Conservation (phyloP, 805 yeast species). For the Lipomyces yamadae region DNA sequence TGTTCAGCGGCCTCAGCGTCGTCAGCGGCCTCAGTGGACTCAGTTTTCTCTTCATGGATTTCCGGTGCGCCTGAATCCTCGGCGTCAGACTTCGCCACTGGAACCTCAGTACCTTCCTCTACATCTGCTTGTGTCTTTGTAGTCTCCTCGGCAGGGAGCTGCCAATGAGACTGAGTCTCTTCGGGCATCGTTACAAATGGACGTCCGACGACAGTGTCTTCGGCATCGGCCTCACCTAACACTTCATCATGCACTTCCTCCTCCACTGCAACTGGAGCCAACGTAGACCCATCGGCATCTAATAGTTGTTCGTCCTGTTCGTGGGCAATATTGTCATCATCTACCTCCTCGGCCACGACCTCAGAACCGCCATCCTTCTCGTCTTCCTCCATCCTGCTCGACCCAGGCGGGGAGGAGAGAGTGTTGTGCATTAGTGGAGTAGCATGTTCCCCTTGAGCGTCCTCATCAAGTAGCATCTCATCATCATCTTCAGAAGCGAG, state of each 20-base stretch:
- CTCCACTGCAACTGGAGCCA: neutral
- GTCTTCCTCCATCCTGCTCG: constrained; percentile 13
- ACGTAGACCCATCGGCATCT: constrained; percentile 8
- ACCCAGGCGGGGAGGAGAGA: neutral
- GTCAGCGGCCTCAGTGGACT: neutral
- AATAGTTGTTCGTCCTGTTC: neutral
- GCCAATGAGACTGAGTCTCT: neutral
- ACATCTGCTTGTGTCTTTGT: neutral
- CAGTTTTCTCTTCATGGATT: neutral
- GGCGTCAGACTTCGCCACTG: neutral
- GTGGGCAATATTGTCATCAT: neutral
- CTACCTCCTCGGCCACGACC: neutral
- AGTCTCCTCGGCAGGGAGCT: neutral
- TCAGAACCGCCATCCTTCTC: constrained; percentile 7
- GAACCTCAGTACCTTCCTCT: neutral
- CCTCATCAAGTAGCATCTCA: constrained; percentile 25
- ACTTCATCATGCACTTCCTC: neutral
- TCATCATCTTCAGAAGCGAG: constrained; percentile 22
- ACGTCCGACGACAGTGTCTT: neutral
- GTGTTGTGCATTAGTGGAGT: neutral
- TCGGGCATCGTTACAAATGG: neutral
- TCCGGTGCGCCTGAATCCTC: neutral
- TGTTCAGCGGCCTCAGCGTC: neutral
- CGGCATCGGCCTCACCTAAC: neutral
- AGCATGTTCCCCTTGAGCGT: constrained; percentile 4